Evolutionary conservation across 1,139 yeast species (phyloP).

Genomic region (Zygosaccharomyces sapae): DNA sequence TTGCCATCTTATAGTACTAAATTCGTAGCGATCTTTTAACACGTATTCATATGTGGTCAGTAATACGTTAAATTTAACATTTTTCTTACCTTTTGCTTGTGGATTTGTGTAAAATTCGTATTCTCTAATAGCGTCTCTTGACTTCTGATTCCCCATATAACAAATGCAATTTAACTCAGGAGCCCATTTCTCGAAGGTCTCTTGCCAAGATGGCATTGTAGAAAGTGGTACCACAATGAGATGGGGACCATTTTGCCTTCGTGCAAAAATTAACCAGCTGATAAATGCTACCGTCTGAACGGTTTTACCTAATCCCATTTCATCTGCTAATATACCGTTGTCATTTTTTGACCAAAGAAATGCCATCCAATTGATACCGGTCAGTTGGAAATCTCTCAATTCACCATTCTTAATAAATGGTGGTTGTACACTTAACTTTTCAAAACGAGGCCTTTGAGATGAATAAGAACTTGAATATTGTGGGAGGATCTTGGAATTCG

Average conservation of each 20-base stretch:
- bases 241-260: slow-evolving; percentile 97
- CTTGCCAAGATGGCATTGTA: slow-evolving; percentile 99
- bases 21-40: slow-evolving; percentile 74
- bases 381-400: slow-evolving; percentile 91
- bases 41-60: slow-evolving; percentile 95
- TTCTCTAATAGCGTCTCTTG: slow-evolving; percentile 77
- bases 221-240: slow-evolving; percentile 93
- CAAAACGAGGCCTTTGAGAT: slow-evolving; percentile 77
- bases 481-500: slow-evolving; percentile 81
- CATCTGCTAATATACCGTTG: slow-evolving; percentile 97
- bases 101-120: slow-evolving; percentile 72
- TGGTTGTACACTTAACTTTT: slow-evolving; percentile 82
- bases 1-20: slow-evolving; percentile 89
- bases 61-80: slow-evolving; percentile 81
- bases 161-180: slow-evolving; percentile 92
- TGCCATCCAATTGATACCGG: slow-evolving; percentile 99
- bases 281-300: slow-evolving; percentile 94
- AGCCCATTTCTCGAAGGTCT: slow-evolving; percentile 95
- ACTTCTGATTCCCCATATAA: slow-evolving; percentile 86
- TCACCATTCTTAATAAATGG: slow-evolving; percentile 86
- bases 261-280: slow-evolving; percentile 89
- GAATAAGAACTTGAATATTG: slow-evolving; percentile 75
- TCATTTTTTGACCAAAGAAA: slow-evolving; percentile 96
- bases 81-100: slow-evolving; percentile 42
- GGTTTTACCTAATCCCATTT: slow-evolving; percentile 98